phyloP scores from a whole-genome alignment of 2,329 filamentous ascomycete genomes.

The Neoarthrinium moseri region DNA sequence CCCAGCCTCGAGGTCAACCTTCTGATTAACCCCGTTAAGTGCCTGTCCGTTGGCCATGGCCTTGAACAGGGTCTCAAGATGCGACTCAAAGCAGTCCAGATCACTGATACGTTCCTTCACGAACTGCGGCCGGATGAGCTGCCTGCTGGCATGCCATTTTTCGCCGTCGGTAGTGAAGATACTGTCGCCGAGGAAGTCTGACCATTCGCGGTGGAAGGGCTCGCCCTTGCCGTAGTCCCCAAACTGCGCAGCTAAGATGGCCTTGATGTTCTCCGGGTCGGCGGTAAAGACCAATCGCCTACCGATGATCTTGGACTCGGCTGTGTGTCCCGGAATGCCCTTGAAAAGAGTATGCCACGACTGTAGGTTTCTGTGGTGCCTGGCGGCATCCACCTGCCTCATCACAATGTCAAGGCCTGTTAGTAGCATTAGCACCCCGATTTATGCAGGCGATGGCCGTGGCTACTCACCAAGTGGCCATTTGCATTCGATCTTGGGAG shows the following conservation, averaged over 20 bases:
- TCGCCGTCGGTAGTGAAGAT: conserved; percentile 80
- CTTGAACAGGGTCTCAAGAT: conserved; percentile 71
- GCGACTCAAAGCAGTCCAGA: conserved; percentile 76
- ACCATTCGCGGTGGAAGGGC: conserved; percentile 72
- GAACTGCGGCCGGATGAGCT: conserved; percentile 83
- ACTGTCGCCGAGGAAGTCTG: conserved; percentile 71
- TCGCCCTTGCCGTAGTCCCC: conserved; percentile 79
- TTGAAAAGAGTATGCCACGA: conserved; percentile 59
- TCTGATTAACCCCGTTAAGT: conserved; percentile 58
- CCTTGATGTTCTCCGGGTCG: conserved; percentile 89
- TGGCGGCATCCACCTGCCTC: conserved; percentile 50
- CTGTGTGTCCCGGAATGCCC: conserved; percentile 48
- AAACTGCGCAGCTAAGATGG: conserved; percentile 85
- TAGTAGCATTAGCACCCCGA: conserved; percentile 10
- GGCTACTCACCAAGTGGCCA: conserved; percentile 48
- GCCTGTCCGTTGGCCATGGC: conserved; percentile 60
- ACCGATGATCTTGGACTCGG: conserved; percentile 56
- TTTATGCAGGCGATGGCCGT: conserved; percentile 3
- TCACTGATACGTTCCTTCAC: conserved; percentile 82
- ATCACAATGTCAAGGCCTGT: conserved; percentile 65
- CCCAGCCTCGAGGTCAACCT: conserved; percentile 62
- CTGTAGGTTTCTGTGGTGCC: conserved; percentile 55
- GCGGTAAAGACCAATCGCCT: conserved; percentile 70
- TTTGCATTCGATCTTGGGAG: conserved; percentile 31
- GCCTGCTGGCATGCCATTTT: conserved; percentile 77